Evolutionary conservation across 345 rosid species (phyloP), one percentile per base, ranked within the genome.

Genomic region (Syzygium grande): DNA sequence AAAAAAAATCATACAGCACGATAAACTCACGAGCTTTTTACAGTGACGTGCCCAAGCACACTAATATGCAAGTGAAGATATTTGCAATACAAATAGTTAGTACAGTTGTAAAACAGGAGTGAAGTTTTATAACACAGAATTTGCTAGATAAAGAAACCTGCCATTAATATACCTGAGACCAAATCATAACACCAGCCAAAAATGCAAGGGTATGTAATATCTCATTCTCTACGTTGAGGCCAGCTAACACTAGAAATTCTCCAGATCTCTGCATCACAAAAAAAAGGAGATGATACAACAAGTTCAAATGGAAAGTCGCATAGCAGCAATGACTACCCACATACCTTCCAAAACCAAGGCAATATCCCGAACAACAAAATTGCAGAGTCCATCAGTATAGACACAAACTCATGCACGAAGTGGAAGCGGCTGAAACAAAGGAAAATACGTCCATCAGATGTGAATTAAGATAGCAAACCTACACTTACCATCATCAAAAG

Each of bases 261-360:
- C 95, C 98, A 86, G 98, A 94, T 89, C 93, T 92, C 99, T 98
- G 93, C 91, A 88, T 29, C 85, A 90, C 61, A 58, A 53, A 59
- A 49, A 53, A 77, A 25, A 43, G 25, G 46, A 34, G 9, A 65
- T 27, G 77, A 87, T 27, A 46, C 12, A 46, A 22, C 87, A 25
- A n/a, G 29, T 29, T 41, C 23, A 85, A 55, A 84, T 52, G 86
- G 63, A 49, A 89, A 73, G 27, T 38, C 19, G 14, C 6, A 38
- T 22, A 73, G 83, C 27, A 73, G 49, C 83, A 73, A 73, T 38
- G 83, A 73, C 11, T 73, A 85, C 43, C 29, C 15, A 91, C 91
- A 88, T 88, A 96, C 99, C 97, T 95, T 98, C 99, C 99, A 98
- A 88, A 97, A 94, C 99, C 98, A 97, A 87, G 99, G 99, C 91